Evolutionary conservation across 148 eudicot genomes (phyloP), one percentile per base, ranked within the genome.

Genomic region (Silene latifolia): DNA sequence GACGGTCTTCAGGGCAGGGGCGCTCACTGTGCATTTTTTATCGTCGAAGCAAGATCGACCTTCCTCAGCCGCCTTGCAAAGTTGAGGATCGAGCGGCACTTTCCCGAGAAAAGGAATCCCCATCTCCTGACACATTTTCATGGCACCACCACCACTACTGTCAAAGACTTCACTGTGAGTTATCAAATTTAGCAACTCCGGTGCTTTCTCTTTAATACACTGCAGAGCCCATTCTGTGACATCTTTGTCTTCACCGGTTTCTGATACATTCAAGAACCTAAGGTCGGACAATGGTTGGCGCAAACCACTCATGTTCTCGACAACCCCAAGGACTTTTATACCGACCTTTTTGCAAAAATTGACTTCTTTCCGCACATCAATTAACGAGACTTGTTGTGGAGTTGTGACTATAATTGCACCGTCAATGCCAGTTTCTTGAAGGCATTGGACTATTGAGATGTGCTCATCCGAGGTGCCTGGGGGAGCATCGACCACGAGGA

Each of bases 401-500:
- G 98, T 93, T 3, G 98, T 91, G 71, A 93, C 98, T 53, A 93
- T 91, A 63, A 91, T 83, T 8, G 98, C 97, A 63, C 98, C 98
- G 25, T 93, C 94, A 2, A 93, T 91, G 68, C 89, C 89, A 2
- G 92, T 88, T 68, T 82, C 88, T 76, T 89, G 89, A 61, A 93
- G 89, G 76, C 85, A 89, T 72, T 91, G 93, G 57, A 87, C 97
- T 9, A 93, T 88, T 1, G 97, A 87, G 58, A 93, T 91, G 78
- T 93, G 94, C 73, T 91, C 98, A 61, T 91, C 98, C 3, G 97
- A 93, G 35, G 98, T 91, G 29, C 98, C 98, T 0, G 97, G 98
- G 67, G 98, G 97, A n/a, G 97, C 98, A 78, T 93, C 98, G 7
- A 93, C 98, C 32, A 91, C 85, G 6, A 93, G 87, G 79, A 78